Percentiles rank a stretch among this genome's conserved stretches.
These are phyloP conservation scores for Pythium guiyangense DNA, from an alignment of 352 stramenopile genomes.

Conservation along the genomic window DNA sequence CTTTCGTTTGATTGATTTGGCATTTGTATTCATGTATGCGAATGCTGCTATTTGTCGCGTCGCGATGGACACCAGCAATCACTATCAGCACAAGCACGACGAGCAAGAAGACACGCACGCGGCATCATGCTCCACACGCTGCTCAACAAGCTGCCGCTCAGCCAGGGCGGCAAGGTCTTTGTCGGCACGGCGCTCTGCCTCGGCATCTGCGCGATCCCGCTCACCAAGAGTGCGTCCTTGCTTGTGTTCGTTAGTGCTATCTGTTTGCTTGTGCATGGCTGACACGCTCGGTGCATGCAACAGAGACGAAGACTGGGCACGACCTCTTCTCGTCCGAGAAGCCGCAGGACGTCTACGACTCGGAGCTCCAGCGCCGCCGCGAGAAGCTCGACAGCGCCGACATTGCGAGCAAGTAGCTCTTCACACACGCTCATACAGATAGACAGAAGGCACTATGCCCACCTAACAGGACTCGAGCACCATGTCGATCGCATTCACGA, in stretches of 20 bases:
- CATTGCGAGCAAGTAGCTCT: slow-evolving; percentile 11
- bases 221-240: slow-evolving; percentile 42
- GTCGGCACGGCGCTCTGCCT: slow-evolving; percentile 63
- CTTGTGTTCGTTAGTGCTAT: background rate
- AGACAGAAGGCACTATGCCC: too few relatives aligned
- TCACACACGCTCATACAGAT: too few relatives aligned
- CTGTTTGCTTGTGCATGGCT: background rate
- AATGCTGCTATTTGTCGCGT: too few relatives aligned
- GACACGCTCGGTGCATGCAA: background rate
- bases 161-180: slow-evolving; percentile 69
- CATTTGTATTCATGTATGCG: too few relatives aligned
- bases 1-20: too few relatives aligned
- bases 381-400: slow-evolving; percentile 56
- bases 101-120: background rate
- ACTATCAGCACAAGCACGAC: background rate
- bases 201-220: slow-evolving; percentile 65
- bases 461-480: background rate
- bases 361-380: slow-evolving; percentile 58
- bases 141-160: slow-evolving; percentile 63
- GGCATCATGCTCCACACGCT: slow-evolving; percentile 45
- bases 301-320: slow-evolving; percentile 78
- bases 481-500: background rate
- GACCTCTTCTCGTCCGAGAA: slow-evolving; percentile 84
- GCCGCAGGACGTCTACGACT: slow-evolving; percentile 73
- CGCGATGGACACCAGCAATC: too few relatives aligned